Percentiles rank a stretch among this genome's conserved stretches.
phyloP scores from a whole-genome alignment of 164 flowering plant species.

The Berberis vulgaris region DNA sequence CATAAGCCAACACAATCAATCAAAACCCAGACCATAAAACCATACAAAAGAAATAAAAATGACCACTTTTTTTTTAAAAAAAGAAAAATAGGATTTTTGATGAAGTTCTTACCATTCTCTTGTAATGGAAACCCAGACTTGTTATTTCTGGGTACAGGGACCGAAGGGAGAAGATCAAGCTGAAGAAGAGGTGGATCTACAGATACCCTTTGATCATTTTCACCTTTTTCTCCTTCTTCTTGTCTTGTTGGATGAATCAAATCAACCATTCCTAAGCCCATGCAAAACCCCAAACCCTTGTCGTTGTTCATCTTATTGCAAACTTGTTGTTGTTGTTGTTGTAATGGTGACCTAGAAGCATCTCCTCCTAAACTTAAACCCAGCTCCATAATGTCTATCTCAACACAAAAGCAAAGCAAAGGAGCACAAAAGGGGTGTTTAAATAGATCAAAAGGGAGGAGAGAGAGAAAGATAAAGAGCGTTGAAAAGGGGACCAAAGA shows the following conservation, averaged over 20 bases:
- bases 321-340: conserved; percentile 23
- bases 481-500: not conserved
- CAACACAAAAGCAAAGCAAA: not conserved
- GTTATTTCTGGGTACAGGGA: conserved; percentile 28
- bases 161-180: conserved; percentile 45
- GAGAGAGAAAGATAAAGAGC: conserved; percentile 5
- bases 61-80: not conserved
- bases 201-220: conserved; percentile 12
- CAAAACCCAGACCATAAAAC: conserved; percentile 1
- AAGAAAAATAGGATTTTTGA: not conserved
- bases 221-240: not conserved
- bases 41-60: not conserved
- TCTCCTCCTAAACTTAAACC: conserved; percentile 50
- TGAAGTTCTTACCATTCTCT: conserved; percentile 25
- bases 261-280: conserved; percentile 24
- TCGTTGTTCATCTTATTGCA: conserved; percentile 4
- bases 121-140: conserved; percentile 26
- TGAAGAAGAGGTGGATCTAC: conserved; percentile 26
- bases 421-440: too few species aligned
- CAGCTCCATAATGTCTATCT: conserved; percentile 36
- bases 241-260: not conserved
- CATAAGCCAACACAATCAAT: not conserved
- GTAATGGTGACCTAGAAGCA: conserved; percentile 29
- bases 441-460: not conserved
- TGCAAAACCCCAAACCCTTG: conserved; percentile 34